Evolutionary conservation across 257 asterid genomes (phyloP).

Genomic region (Jaltomata sinuosa): DNA sequence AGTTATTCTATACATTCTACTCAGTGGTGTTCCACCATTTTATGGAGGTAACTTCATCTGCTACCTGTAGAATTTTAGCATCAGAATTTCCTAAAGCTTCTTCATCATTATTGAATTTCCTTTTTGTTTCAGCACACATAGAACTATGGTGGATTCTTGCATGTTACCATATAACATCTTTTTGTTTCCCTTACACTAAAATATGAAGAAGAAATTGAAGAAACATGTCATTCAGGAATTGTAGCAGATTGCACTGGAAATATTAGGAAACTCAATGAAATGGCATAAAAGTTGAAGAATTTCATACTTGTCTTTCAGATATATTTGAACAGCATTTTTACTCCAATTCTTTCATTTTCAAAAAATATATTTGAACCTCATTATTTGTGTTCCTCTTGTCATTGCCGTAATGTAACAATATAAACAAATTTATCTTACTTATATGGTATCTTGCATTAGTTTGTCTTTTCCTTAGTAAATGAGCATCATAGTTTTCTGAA

Average conservation of each 20-base stretch:
- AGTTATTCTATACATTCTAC: conserved; percentile 69
- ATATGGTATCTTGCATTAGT: neutral
- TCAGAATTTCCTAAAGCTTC: neutral
- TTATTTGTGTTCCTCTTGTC: neutral
- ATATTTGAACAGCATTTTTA: neutral
- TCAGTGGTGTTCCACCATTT: conserved; percentile 88
- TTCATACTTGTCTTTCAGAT: neutral
- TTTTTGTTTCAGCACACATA: neutral
- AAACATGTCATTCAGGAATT: neutral
- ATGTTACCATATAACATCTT: neutral
- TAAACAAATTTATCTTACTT: neutral
- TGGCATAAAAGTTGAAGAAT: neutral
- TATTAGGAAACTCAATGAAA: neutral
- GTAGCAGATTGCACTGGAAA: neutral
- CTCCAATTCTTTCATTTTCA: no score
- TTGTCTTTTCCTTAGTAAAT: neutral
- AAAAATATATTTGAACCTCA: neutral
- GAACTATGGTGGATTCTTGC: neutral
- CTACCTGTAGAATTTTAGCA: neutral
- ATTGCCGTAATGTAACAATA: neutral
- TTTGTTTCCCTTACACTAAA: neutral
- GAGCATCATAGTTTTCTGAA: neutral
- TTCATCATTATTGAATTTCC: neutral
- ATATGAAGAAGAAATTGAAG: neutral
- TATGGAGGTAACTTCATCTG: conserved; percentile 66